phyloP scores from a whole-genome alignment of 2,329 filamentous ascomycete species.

The Fusarium marasasianum region DNA sequence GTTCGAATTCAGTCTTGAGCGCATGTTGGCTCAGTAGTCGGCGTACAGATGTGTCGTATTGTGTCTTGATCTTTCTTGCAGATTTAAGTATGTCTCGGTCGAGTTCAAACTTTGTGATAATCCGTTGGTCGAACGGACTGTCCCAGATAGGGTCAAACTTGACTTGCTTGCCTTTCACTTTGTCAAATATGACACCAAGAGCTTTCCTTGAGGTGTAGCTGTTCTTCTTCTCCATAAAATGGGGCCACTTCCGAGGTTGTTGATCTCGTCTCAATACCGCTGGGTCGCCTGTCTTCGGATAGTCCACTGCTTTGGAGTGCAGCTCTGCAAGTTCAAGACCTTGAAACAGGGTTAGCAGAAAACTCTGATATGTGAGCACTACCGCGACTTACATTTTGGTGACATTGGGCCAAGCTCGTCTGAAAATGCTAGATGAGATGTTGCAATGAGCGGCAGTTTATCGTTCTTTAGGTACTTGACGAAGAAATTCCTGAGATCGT shows the following conservation, averaged over 20 bases:
- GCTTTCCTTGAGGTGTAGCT: slow-evolving; percentile 76
- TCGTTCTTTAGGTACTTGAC: slow-evolving; percentile 94
- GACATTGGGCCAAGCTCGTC: slow-evolving; percentile 76
- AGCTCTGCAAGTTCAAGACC: slow-evolving; percentile 77
- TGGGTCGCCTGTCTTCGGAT: slow-evolving; percentile 86
- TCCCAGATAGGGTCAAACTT: slow-evolving; percentile 79
- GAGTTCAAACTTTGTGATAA: slow-evolving; percentile 71
- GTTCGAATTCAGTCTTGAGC: slow-evolving; percentile 88
- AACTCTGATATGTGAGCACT: background rate
- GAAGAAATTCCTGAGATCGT: slow-evolving; percentile 85
- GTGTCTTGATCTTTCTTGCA: slow-evolving; percentile 73
- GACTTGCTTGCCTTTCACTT: slow-evolving; percentile 63
- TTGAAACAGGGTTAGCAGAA: slow-evolving; percentile 40
- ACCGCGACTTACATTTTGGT: slow-evolving; percentile 65
- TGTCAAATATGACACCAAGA: slow-evolving; percentile 85
- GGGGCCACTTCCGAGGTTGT: slow-evolving; percentile 74
- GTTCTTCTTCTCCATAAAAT: slow-evolving; percentile 82
- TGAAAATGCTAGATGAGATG: slow-evolving; percentile 80
- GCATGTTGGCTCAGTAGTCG: slow-evolving; percentile 87
- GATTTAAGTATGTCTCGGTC: slow-evolving; percentile 63
- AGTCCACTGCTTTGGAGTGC: slow-evolving; percentile 94
- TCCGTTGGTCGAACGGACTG: slow-evolving; percentile 77
- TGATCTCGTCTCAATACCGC: slow-evolving; percentile 73
- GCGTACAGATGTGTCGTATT: slow-evolving; percentile 81
- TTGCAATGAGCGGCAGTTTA: slow-evolving; percentile 79